Percentiles rank a stretch among this genome's conserved stretches.
Conservation (phyloP, 768 basidiomycete species). For the Pleurotus ostreatus region DNA sequence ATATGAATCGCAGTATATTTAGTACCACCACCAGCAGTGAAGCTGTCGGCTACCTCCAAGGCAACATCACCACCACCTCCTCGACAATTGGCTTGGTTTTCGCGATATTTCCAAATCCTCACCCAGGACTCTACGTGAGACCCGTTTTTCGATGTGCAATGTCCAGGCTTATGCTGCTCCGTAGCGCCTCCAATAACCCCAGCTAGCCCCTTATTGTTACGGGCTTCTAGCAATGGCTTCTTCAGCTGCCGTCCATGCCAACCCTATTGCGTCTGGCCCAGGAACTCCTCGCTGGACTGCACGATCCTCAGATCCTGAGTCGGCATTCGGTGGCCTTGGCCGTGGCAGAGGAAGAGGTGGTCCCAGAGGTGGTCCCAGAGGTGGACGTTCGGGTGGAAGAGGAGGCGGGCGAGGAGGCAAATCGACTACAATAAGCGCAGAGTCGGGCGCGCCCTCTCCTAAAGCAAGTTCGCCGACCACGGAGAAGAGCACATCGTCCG, state of each 20-base stretch:
- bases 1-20: neutral
- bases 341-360: conserved; percentile 32
- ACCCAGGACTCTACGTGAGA: neutral
- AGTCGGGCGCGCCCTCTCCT: conserved; percentile 12
- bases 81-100: neutral
- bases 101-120: neutral
- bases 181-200: neutral
- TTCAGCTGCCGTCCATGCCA: conserved; percentile 13
- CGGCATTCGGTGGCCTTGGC: conserved; percentile 42
- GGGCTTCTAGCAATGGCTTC: conserved; percentile 7
- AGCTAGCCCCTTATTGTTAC: neutral
- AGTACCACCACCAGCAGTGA: neutral
- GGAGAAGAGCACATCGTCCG: conserved; percentile 6
- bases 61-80: neutral
- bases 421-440: conserved; percentile 16
- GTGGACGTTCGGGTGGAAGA: conserved; percentile 30
- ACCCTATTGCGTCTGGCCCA: conserved; percentile 24
- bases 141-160: neutral
- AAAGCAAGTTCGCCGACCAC: conserved; percentile 17
- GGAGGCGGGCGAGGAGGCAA: conserved; percentile 25
- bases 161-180: neutral
- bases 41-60: neutral
- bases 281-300: conserved; percentile 40
- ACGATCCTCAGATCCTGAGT: conserved; percentile 39
- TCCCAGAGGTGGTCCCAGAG: conserved; percentile 23